These are phyloP conservation scores for Thraustotheca clavata DNA, from an alignment of 352 stramenopile genomes.

Conservation along the genomic window DNA sequence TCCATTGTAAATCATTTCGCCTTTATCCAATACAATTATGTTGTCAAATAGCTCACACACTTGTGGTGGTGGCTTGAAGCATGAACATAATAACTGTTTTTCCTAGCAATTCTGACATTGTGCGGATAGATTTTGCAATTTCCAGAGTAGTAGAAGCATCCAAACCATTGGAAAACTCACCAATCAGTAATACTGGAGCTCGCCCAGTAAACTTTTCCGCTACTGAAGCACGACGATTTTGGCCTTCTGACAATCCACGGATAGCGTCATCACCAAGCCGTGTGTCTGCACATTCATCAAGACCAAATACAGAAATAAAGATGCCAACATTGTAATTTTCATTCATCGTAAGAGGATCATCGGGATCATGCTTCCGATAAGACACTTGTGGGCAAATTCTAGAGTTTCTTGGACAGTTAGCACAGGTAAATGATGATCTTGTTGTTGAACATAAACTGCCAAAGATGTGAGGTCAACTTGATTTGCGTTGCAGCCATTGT, in stretches of 20 bases:
- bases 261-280: constrained; percentile 19
- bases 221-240: constrained; percentile 52
- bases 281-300: constrained; percentile 14
- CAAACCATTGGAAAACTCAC: constrained; percentile 80
- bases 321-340: constrained; percentile 21
- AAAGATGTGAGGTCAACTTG: constrained; percentile 6
- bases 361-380: constrained; percentile 37
- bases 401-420: constrained; percentile 92
- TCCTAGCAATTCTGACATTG: constrained; percentile 22
- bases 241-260: constrained; percentile 9
- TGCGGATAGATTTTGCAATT: constrained; percentile 46
- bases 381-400: constrained; percentile 84
- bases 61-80: constrained; percentile 53
- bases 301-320: constrained; percentile 16
- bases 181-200: constrained; percentile 42
- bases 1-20: constrained; percentile 75
- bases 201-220: constrained; percentile 54
- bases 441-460: constrained; percentile 36
- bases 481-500: background rate
- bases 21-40: constrained; percentile 66
- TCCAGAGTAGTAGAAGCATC: constrained; percentile 76
- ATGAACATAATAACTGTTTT: constrained; percentile 20
- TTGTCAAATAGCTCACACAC: constrained; percentile 85
- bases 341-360: constrained; percentile 32
- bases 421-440: constrained; percentile 80